Base-by-base conservation (phyloP, 257 asterid genomes). In the Thymus quinquecostatus region DNA sequence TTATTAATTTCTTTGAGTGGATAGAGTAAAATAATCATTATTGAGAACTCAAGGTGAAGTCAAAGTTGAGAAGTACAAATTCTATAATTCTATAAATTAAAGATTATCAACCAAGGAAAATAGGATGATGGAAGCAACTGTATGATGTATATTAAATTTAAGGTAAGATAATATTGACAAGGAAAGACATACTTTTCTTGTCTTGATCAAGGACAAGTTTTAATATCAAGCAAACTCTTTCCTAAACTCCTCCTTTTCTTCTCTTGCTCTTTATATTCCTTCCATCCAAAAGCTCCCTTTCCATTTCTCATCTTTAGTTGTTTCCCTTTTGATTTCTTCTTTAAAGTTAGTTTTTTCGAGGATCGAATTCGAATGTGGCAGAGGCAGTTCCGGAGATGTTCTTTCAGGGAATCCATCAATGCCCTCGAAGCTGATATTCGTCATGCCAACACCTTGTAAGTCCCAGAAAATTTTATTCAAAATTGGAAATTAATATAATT, bases 401-500 rank as follows among this genome's bases (percentile, higher is more conserved):
- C 90, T 50, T 72, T 84, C 45, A 81, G 84, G 78, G 96, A 88
- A 72, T 86, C 90, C 8, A 77, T 86, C 80, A 84, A 88, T 67
- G 76, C 85, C 73, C 82, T 86, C 66, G 92, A 88, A 88, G 86
- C 84, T 80, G 92, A 88, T 83, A 74, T 88, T 77, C 87, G 80
- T 70, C 89, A 88, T 81, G 96, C 96, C 82, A 88, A 88, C 80
- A 67, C 73, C 71, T 58, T 88, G 96, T 88, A 80, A 82, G 84
- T 78, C 21, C 5, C 1, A 11, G 3, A 2, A 57, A 10, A 0
- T 56, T 0, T 10, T 59, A 57, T 0, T 10, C 38, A 33, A 12
- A 6, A 49, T 38, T 8, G 5, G 43, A 54, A 38, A 41, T 27
- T 13, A 36, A 8, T 2, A 27, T 12, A 34, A 27, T 69, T 40